Evolutionary conservation across 2,329 filamentous ascomycete species (phyloP).

Genomic region (Ustulina deusta): DNA sequence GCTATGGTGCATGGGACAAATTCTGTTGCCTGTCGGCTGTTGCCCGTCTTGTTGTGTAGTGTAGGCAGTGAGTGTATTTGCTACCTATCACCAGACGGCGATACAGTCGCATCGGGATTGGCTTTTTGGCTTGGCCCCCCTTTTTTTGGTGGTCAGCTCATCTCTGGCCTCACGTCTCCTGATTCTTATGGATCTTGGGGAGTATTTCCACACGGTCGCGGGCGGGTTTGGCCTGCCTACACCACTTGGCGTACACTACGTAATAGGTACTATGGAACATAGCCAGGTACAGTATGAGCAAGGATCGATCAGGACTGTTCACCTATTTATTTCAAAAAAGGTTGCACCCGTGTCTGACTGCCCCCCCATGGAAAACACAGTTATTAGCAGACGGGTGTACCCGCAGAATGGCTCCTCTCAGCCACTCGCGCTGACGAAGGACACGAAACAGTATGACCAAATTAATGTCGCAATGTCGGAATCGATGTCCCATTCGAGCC

Average conservation of each 20-base stretch:
- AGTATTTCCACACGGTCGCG: conserved; percentile 26
- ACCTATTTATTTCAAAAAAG: conserved; percentile 1
- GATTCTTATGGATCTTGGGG: conserved; percentile 28
- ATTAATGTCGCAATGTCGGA: conserved; percentile 17
- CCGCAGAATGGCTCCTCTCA: conserved; percentile 32
- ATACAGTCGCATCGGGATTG: conserved; percentile 30
- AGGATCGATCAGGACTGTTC: not conserved
- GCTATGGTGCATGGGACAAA: conserved; percentile 28
- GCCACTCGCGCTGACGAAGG: conserved; percentile 34
- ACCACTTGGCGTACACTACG: not conserved
- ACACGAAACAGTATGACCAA: conserved; percentile 21
- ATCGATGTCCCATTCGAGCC: conserved; percentile 13
- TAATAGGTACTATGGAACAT: not conserved
- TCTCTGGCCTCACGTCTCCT: conserved; percentile 40
- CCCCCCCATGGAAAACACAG: conserved; percentile 17
- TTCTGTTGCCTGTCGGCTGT: conserved; percentile 18
- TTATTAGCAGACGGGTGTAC: conserved; percentile 34
- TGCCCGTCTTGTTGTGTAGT: not conserved
- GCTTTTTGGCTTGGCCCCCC: conserved; percentile 22
- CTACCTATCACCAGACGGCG: conserved; percentile 25
- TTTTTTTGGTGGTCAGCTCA: conserved; percentile 36
- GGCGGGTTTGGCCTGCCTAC: conserved; percentile 13
- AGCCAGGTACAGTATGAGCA: conserved; percentile 20
- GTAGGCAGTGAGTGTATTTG: not conserved
- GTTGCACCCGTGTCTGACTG: not conserved